Base-by-base conservation (phyloP, 768 basidiomycete species). In the Suillus variegatus region DNA sequence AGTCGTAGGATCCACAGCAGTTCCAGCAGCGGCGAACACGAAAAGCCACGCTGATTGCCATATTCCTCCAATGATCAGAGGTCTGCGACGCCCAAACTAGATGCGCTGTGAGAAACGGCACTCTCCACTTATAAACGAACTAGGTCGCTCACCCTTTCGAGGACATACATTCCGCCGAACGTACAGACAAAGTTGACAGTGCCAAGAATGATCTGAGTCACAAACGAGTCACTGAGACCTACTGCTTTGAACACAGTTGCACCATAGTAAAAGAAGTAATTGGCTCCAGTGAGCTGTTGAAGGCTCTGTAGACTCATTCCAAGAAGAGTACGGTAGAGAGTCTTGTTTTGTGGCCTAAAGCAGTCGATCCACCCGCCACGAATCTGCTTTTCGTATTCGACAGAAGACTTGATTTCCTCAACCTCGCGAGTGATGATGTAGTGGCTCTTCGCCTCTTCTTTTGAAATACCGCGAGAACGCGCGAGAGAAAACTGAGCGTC, bases 151-250 rank as follows among this genome's bases (percentile, higher is more conserved):
- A 83, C 86, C 71, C 80, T 80, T 74, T 92, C 88, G 85, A 92
- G 87, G 62, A 91, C 78, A 74, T 88, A 92, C 69, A 93, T 74
- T 2, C 91, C 91, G 41, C 86, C 84, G 76, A 90, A 90, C 13
- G 89, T 91, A 74, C 87, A 88, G 56, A 79, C 78, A 69, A 91
- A 90, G 75, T 91, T 91, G 73, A 91, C 88, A 4, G 83, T 84
- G 46, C 91, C 90, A 49, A 92, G 79, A 68, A 93, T 92, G 68
- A 92, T 89, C 68, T 93, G 91, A 1, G 87, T 87, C 57, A 91
- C 78, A 71, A 84, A 91, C 28, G 86, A 85, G 74, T 92, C 89
- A 9, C 74, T 58, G 67, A 91, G 84, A 32, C 91, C 91, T 28
- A 92, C 90, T 10, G 85, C 82, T 61, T 80, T 70, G 79, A 92